phyloP scores from a whole-genome alignment of 352 stramenopile genomes.

The Pythium oligandrum region DNA sequence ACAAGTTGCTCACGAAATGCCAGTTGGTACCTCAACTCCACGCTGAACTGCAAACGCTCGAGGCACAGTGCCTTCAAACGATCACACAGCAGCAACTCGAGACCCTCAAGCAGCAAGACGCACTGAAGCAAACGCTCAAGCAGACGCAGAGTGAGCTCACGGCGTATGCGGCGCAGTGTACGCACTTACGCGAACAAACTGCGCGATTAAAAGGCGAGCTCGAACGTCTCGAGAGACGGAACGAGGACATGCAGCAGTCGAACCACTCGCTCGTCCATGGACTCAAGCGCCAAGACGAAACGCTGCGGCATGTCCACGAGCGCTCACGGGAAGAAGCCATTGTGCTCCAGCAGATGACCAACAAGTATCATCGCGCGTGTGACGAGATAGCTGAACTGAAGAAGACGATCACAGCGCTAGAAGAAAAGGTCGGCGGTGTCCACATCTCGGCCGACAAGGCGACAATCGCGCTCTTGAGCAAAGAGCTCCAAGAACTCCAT shows the following conservation, averaged over 20 bases:
- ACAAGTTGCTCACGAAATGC: constrained; percentile 22
- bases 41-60: constrained; percentile 44
- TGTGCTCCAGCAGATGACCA: constrained; percentile 43
- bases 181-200: constrained; percentile 25
- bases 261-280: constrained; percentile 55
- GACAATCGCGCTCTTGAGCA: constrained; percentile 55
- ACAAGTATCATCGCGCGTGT: constrained; percentile 61
- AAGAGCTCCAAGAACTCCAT: constrained; percentile 51
- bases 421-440: constrained; percentile 66
- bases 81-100: constrained; percentile 41
- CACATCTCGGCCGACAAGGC: constrained; percentile 61
- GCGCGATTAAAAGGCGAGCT: constrained; percentile 24
- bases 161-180: constrained; percentile 42
- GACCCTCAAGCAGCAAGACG: constrained; percentile 26
- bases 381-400: constrained; percentile 74
- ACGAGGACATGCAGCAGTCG: constrained; percentile 38
- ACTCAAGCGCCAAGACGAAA: constrained; percentile 74
- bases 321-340: constrained; percentile 46
- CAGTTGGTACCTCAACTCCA: constrained; percentile 48
- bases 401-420: constrained; percentile 50
- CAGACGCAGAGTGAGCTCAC: constrained; percentile 47
- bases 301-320: constrained; percentile 50
- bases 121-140: constrained; percentile 45
- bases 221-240: constrained; percentile 23
- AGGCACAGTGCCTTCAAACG: constrained; percentile 59